Conservation (phyloP, 345 rosid genomes). For the Hirschfeldia incana region DNA sequence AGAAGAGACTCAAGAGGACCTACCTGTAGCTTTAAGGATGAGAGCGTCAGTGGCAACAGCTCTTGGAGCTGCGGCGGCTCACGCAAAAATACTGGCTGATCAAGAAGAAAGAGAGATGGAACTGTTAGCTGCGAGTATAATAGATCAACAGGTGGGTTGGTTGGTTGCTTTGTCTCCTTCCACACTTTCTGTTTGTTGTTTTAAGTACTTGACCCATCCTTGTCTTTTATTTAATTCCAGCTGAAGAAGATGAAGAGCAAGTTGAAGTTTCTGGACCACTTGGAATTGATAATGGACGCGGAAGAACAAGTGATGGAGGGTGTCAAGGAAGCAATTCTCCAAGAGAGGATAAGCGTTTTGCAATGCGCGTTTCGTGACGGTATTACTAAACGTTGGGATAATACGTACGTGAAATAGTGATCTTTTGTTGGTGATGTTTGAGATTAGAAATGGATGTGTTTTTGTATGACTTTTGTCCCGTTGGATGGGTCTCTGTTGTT, state of each 20-base stretch:
- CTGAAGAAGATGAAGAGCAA: constrained; percentile 73
- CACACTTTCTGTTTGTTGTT: background rate
- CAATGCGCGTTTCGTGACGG: constrained; percentile 51
- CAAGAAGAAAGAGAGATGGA: constrained; percentile 84
- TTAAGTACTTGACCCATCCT: background rate
- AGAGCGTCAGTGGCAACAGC: constrained; percentile 78
- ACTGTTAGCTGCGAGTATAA: constrained; percentile 55
- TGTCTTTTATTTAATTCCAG: constrained; percentile 33
- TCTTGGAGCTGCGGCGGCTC: constrained; percentile 82
- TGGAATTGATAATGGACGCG: constrained; percentile 76
- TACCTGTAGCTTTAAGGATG: constrained; percentile 62
- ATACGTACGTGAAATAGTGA: constrained; percentile 38
- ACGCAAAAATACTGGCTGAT: constrained; percentile 77
- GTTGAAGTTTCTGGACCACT: constrained; percentile 60
- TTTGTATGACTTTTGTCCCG: background rate
- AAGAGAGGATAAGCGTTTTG: constrained; percentile 50
- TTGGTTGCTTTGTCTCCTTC: constrained; percentile 9
- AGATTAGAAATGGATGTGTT: background rate
- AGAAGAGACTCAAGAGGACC: constrained; percentile 48
- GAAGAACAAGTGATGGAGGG: constrained; percentile 60
- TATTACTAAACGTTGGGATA: constrained; percentile 62
- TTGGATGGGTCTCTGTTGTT: background rate
- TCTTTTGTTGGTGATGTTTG: background rate
- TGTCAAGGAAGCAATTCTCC: constrained; percentile 47
- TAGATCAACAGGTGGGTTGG: constrained; percentile 70